phyloP scores from a whole-genome alignment of 352 stramenopile species.

The Phytophthora lateralis region DNA sequence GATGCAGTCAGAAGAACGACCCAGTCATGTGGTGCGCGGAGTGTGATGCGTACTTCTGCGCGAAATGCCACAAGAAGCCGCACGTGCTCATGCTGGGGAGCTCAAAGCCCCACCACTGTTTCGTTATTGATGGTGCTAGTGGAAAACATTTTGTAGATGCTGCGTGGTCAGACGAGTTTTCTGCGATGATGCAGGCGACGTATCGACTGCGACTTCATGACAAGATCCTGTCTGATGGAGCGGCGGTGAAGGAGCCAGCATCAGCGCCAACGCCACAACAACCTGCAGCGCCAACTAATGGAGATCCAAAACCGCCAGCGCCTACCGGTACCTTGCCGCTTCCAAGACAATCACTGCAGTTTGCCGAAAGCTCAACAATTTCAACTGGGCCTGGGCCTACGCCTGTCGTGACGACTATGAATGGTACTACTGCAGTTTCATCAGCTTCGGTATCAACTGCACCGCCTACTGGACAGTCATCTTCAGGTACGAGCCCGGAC shows the following conservation, averaged over 20 bases:
- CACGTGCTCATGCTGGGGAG: conserved; percentile 56
- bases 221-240: conserved; percentile 22
- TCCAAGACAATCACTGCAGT: background rate
- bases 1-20: conserved; percentile 39
- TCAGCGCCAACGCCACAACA: conserved; percentile 1
- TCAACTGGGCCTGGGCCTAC: background rate
- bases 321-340: background rate
- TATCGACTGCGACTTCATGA: conserved; percentile 41
- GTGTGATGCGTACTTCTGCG: conserved; percentile 71
- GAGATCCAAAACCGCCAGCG: conserved; percentile 2
- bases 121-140: conserved; percentile 57
- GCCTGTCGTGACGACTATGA: background rate
- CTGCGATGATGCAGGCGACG: conserved; percentile 30
- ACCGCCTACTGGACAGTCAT: conserved; percentile 1
- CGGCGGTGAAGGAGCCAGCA: conserved; percentile 7
- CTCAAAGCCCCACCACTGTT: conserved; percentile 50
- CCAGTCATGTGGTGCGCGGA: conserved; percentile 70
- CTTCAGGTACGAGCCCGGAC: conserved; percentile 1
- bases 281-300: conserved; percentile 16
- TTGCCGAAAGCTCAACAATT: conserved; percentile 1
- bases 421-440: conserved; percentile 5
- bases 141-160: conserved; percentile 52
- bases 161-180: conserved; percentile 49
- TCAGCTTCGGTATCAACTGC: background rate
- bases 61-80: conserved; percentile 52